Conservation (phyloP, 345 rosid genomes). For the Sisymbrium altissimum region DNA sequence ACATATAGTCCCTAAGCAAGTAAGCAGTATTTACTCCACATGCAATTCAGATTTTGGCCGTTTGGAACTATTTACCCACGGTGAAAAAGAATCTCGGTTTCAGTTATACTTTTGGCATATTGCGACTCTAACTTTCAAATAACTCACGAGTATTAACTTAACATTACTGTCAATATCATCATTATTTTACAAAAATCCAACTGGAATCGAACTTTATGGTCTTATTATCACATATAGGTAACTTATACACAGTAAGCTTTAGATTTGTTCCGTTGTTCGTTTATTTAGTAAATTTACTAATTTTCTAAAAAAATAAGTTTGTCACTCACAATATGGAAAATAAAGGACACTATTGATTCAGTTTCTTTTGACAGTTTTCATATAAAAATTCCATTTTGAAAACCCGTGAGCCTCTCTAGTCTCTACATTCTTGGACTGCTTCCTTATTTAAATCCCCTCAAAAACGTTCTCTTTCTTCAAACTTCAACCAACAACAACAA, state of each 20-base stretch:
- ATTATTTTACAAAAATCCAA: slow-evolving; percentile 14
- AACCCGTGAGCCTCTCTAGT: slow-evolving; percentile 39
- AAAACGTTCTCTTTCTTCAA: slow-evolving; percentile 29
- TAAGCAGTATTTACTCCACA: neutral
- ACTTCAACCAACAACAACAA: neutral
- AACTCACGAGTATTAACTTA: slow-evolving; percentile 19
- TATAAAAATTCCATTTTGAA: slow-evolving; percentile 4
- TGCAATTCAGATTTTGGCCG: neutral
- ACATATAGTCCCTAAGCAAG: neutral
- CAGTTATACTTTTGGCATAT: neutral
- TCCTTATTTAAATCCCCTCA: slow-evolving; percentile 44
- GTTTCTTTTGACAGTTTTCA: neutral
- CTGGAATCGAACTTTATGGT: slow-evolving; percentile 10
- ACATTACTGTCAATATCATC: slow-evolving; percentile 20
- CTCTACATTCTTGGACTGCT: slow-evolving; percentile 35
- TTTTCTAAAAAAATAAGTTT: neutral
- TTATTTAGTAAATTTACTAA: neutral
- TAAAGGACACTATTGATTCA: neutral
- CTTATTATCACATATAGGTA: slow-evolving; percentile 7
- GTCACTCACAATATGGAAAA: slow-evolving; percentile 3
- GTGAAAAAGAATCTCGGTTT: neutral
- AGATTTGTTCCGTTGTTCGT: neutral
- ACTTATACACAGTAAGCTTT: neutral
- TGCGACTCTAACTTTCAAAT: neutral
- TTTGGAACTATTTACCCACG: slow-evolving; percentile 1